Base-by-base conservation (phyloP, 768 basidiomycete species). In the Hericium rajendrae region DNA sequence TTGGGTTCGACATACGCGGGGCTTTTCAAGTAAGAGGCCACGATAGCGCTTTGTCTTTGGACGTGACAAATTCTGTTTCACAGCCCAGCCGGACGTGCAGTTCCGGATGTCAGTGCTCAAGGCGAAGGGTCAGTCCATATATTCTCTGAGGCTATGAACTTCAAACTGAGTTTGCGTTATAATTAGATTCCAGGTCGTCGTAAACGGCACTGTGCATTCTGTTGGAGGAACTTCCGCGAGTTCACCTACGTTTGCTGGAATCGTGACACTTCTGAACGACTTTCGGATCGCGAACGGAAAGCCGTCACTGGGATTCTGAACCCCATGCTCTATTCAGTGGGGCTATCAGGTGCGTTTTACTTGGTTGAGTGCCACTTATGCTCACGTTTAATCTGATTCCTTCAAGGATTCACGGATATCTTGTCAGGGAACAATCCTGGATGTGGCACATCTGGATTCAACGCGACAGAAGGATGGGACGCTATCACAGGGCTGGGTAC, bases 241-340 rank as follows among this genome's bases (percentile, higher is more conserved):
- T 2, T 63, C 79, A 4, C 84, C 84, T 1, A 71, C 81, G 0
- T 81, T 86, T 55, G 74, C 84, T 13, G 78, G 74, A 11, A 69
- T 85, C 41, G 70, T 66, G n/a, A 22, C 57, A 4, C 59, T 65
- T 20, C 43, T 65, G 53, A 86, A 86, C 54, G 83, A 86, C 57
- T 80, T 76, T 3, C 76, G 81, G 11, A 66, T 84, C 28, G 67
- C 68, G 2, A 70, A 71, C 0, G 69, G 72, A 0, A 67, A 72
- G 51, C 64, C 70, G 11, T 58, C 82, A 26, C 69, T 86, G n/a
- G 85, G 84, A 1, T 85, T 85, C 69, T 86, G 61, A 85, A 86
- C 67, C 84, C 82, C 2, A 71, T 82, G 54, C 53, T 85, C 2
- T 85, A 86, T 65, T 57, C 59, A 12, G 65, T 61, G n/a, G 72